Evolutionary conservation across 805 yeast genomes (phyloP).

Genomic region (Candida tibetensis): DNA sequence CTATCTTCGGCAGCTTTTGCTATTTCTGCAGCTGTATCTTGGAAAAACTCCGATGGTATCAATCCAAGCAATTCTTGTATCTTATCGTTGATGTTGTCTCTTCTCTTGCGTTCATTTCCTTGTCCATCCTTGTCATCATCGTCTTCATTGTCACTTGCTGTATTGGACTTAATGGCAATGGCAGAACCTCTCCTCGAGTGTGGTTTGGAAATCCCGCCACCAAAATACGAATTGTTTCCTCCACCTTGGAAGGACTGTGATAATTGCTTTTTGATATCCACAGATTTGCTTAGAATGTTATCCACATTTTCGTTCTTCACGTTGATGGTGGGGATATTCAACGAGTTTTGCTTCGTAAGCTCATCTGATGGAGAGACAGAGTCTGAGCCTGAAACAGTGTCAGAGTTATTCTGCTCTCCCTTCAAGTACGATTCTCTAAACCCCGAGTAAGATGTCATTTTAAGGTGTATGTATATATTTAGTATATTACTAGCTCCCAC

Average conservation of each 20-base stretch:
- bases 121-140: conserved; percentile 28
- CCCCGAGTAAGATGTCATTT: conserved; percentile 12
- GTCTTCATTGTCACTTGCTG: conserved; percentile 17
- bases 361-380: conserved; percentile 12
- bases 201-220: conserved; percentile 38
- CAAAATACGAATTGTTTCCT: conserved; percentile 11
- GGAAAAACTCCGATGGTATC: conserved; percentile 37
- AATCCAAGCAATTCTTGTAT: conserved; percentile 42
- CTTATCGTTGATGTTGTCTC: conserved; percentile 44
- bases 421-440: conserved; percentile 18
- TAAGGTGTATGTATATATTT: too few species aligned
- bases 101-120: conserved; percentile 40
- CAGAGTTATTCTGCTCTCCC: conserved; percentile 13
- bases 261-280: conserved; percentile 41
- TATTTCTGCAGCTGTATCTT: conserved; percentile 24
- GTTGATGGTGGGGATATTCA: conserved; percentile 29
- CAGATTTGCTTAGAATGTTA: conserved; percentile 26
- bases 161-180: conserved; percentile 21
- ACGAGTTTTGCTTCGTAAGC: conserved; percentile 11
- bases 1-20: conserved; percentile 15
- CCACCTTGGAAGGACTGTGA: conserved; percentile 34
- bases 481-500: too few species aligned
- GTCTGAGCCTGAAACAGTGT: conserved; percentile 12
- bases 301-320: conserved; percentile 25
- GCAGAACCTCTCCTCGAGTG: conserved; percentile 36